Base-by-base conservation (phyloP, 2,329 filamentous ascomycete genomes). In the Cercospora beticola region DNA sequence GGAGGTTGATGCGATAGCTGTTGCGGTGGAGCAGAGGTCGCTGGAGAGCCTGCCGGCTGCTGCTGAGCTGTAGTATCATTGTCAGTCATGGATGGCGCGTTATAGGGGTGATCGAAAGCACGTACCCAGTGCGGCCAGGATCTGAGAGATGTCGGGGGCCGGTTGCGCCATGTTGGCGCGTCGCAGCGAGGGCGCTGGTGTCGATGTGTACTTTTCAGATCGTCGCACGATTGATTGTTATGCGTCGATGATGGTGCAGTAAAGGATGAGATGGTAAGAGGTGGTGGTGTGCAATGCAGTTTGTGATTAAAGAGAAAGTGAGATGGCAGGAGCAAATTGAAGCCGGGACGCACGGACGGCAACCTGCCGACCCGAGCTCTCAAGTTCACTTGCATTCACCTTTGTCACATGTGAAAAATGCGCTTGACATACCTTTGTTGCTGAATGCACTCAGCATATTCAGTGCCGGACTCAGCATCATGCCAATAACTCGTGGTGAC, bases 91-190 rank as follows among this genome's bases (percentile, higher is more conserved):
- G 49, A 33, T 5, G 64, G n/a, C 49, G 33, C 12, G 16, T 60
- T 57, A n/a, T 30, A 30, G n/a, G 12, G 18, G 58, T 4, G 43
- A 28, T 7, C 30, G 31, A 64, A 52, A 59, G 33, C 40, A 49
- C 69, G 36, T 65, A 84, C 83, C 83, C 64, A 86, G 78, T 59
- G 84, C 84, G 68, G 84, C 84, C 63, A 86, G 78, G 72, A 86
- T 85, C 56, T 83, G 81, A 43, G 81, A 81, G 71, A 86, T 84
- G 74, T 84, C 84, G 16, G 80, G 79, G 18, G 66, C 57, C 12
- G 62, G 64, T 68, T 82, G 81, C 62, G 82, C 82, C 83, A 84
- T 84, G 68, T 23, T 76, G 56, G 73, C 66, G 65, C 36, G 65
- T 52, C 18, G 40, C 40, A 12, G 54, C 60, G 49, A 64, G 26